Evolutionary conservation across 257 asterid species (phyloP).

Genomic region (Agastache rugosa): DNA sequence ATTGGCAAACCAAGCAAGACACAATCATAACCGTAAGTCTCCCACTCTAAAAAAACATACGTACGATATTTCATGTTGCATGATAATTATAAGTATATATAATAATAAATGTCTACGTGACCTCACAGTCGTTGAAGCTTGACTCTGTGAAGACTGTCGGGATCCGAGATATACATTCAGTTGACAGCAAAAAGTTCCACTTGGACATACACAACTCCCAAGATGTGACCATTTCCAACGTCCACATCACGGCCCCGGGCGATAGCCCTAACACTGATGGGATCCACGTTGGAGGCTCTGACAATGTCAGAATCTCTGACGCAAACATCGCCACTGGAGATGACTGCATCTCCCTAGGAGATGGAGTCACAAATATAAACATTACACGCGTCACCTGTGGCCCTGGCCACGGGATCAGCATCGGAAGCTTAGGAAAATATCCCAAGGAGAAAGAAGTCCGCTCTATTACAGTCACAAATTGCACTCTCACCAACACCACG

Average conservation of each 20-base stretch:
- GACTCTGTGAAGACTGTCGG: not conserved
- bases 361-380: slow-evolving; percentile 27
- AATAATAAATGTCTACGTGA: too few species aligned
- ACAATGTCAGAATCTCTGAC: not conserved
- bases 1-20: slow-evolving; percentile 14
- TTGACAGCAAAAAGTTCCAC: slow-evolving; percentile 46
- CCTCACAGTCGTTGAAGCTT: slow-evolving; percentile 25
- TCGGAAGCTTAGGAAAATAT: slow-evolving; percentile 42
- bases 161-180: slow-evolving; percentile 12
- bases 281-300: slow-evolving; percentile 40
- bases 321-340: slow-evolving; percentile 40
- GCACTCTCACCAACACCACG: slow-evolving; percentile 22
- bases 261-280: slow-evolving; percentile 55
- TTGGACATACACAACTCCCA: not conserved
- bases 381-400: slow-evolving; percentile 35
- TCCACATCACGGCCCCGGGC: slow-evolving; percentile 35
- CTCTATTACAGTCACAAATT: not conserved
- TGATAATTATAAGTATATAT: too few species aligned
- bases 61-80: too few species aligned
- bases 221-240: slow-evolving; percentile 11
- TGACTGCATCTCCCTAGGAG: slow-evolving; percentile 47
- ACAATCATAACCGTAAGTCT: not conserved
- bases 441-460: slow-evolving; percentile 24
- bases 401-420: slow-evolving; percentile 50
- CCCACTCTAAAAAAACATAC: too few species aligned